Evolutionary conservation across 2,329 filamentous ascomycete genomes (phyloP).

Genomic region (Aphanocladium album): DNA sequence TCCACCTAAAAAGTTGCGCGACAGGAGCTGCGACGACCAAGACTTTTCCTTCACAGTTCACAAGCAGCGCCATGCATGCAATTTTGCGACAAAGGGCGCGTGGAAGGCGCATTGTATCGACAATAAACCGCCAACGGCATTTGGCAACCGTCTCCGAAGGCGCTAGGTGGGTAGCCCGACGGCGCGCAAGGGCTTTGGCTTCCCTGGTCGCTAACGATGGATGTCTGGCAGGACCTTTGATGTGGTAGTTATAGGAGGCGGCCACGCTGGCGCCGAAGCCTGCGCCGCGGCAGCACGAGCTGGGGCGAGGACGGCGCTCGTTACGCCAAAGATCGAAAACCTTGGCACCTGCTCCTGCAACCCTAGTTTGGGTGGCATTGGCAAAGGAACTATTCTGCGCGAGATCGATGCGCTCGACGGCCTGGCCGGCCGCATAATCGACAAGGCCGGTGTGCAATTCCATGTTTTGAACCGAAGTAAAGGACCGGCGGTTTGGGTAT

Average conservation of each 20-base stretch:
- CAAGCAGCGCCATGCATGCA: slow-evolving; percentile 23
- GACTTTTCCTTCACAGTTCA: background rate
- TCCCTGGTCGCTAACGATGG: slow-evolving; percentile 14
- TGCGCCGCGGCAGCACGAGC: slow-evolving; percentile 84
- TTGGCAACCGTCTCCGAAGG: slow-evolving; percentile 29
- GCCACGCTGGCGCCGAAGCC: slow-evolving; percentile 92
- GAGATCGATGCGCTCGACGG: slow-evolving; percentile 95
- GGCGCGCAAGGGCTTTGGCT: background rate
- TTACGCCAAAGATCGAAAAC: slow-evolving; percentile 84
- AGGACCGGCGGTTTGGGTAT: slow-evolving; percentile 85
- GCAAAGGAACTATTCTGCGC: slow-evolving; percentile 91
- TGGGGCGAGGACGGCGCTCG: slow-evolving; percentile 80
- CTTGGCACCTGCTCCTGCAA: slow-evolving; percentile 96
- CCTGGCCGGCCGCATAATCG: slow-evolving; percentile 79
- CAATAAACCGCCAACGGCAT: slow-evolving; percentile 16
- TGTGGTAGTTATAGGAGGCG: slow-evolving; percentile 92
- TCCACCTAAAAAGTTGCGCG: slow-evolving; percentile 8
- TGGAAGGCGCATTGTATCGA: slow-evolving; percentile 18
- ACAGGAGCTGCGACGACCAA: background rate
- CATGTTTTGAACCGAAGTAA: slow-evolving; percentile 82
- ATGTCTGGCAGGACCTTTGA: slow-evolving; percentile 60
- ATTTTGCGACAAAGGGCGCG: slow-evolving; percentile 21
- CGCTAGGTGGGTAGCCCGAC: slow-evolving; percentile 21
- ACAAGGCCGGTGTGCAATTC: slow-evolving; percentile 94
- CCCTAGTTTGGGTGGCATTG: slow-evolving; percentile 95